Percentiles rank a stretch among this genome's conserved stretches.
Conservation (phyloP, 2,329 filamentous ascomycete species). For the Neofusicoccum cordaticola region DNA sequence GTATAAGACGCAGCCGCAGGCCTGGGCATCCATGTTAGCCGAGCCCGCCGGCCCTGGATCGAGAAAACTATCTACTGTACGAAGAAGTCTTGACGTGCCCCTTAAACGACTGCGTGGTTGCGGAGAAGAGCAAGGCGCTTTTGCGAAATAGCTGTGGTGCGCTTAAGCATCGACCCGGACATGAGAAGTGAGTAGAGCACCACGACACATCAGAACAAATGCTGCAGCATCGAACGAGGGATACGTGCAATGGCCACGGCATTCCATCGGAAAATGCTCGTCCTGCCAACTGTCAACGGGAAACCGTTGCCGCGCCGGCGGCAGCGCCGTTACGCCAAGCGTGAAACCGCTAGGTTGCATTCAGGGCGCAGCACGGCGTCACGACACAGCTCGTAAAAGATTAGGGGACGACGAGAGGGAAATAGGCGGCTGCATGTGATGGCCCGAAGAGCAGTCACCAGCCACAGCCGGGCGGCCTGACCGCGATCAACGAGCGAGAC, state of each 20-base stretch:
- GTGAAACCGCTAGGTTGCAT: not conserved
- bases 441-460: not conserved
- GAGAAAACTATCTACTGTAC: not conserved
- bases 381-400: not conserved
- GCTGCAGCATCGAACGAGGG: too few species aligned
- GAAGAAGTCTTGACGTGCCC: not conserved
- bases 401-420: not conserved
- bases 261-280: too few species aligned
- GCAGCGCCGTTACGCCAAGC: too few species aligned
- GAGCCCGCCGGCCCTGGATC: not conserved
- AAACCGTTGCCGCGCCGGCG: too few species aligned
- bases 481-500: not conserved
- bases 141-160: too few species aligned
- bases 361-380: not conserved
- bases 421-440: not conserved
- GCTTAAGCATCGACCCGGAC: too few species aligned
- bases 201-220: too few species aligned
- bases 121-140: too few species aligned
- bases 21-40: not conserved
- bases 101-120: too few species aligned
- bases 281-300: too few species aligned
- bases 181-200: too few species aligned
- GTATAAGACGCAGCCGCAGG: not conserved
- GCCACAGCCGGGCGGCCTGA: not conserved
- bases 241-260: too few species aligned